A percentile compares a stretch with the other conserved stretches of the same genome.
Evolutionary conservation across 257 asterid species (phyloP).

Genomic region (Linaria vulgaris): DNA sequence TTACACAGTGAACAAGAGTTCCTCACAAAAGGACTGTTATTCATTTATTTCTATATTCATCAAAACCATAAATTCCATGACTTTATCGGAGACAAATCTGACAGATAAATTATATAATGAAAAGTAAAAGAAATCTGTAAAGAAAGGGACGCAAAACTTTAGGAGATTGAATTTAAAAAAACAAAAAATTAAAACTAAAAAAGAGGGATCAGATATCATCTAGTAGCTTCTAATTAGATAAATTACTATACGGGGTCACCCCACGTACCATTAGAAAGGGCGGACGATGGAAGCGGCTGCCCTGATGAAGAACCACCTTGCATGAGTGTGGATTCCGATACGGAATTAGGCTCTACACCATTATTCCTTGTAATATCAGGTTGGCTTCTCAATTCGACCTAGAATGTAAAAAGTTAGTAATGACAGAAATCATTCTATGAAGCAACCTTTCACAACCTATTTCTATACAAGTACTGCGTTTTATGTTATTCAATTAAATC

Average conservation of each 20-base stretch:
- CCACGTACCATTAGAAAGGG: constrained; percentile 42
- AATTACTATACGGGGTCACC: constrained; percentile 14
- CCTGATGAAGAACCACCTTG: constrained; percentile 36
- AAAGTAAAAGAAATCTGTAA: constrained; percentile 3
- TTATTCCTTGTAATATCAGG: constrained; percentile 29
- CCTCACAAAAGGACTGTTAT: constrained; percentile 4
- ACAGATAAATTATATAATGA: neutral
- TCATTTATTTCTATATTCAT: neutral
- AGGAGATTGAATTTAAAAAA: constrained; percentile 17
- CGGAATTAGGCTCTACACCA: constrained; percentile 36
- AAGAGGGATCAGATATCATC: constrained; percentile 6
- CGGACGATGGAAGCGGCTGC: constrained; percentile 38
- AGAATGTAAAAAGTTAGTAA: constrained; percentile 27
- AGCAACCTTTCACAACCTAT: constrained; percentile 1
- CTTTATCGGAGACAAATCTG: no score
- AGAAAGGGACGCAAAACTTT: neutral
- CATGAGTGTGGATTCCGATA: constrained; percentile 31
- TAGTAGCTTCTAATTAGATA: constrained; percentile 16
- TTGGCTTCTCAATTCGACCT: constrained; percentile 47
- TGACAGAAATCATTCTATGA: constrained; percentile 13
- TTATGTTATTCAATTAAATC: neutral
- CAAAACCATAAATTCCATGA: neutral
- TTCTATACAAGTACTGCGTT: neutral
- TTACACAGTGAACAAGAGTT: neutral
- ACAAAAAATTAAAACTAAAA: neutral